phyloP scores from a whole-genome alignment of 345 rosid genomes.

The Brassica cretica region DNA sequence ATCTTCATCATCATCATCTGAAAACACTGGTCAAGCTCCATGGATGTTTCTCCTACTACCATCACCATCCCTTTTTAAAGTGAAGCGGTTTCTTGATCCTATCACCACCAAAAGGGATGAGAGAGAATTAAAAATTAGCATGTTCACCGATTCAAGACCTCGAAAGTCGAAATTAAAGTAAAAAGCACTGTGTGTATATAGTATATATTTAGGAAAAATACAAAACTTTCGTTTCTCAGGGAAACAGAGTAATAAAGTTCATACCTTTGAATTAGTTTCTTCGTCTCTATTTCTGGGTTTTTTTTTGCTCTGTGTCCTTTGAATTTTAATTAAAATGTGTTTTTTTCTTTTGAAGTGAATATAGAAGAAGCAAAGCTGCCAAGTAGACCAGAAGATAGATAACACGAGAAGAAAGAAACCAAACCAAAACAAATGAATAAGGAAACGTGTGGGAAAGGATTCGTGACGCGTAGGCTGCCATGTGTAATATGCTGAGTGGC shows the following conservation, averaged over 20 bases:
- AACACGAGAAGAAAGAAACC: neutral
- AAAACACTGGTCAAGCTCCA: conserved; percentile 63
- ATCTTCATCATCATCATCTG: conserved; percentile 64
- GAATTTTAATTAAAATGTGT: neutral
- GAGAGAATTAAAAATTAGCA: conserved; percentile 2
- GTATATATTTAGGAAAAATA: neutral
- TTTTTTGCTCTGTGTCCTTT: neutral
- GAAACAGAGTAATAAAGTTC: conserved; percentile 3
- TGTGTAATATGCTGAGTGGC: conserved; percentile 36
- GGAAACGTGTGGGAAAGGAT: conserved; percentile 47
- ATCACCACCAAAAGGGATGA: conserved; percentile 31
- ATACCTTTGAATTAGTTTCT: conserved; percentile 31
- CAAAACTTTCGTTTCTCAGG: conserved; percentile 10
- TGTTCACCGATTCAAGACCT: conserved; percentile 22
- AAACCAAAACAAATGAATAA: neutral
- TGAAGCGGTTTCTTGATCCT: conserved; percentile 37
- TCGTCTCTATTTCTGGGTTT: conserved; percentile 9
- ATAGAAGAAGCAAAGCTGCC: neutral
- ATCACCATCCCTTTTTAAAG: conserved; percentile 31
- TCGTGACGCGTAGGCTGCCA: conserved; percentile 45
- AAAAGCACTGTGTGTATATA: neutral
- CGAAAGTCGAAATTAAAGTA: conserved; percentile 8
- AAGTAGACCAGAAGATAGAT: neutral
- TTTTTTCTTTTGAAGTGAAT: neutral
- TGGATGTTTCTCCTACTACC: conserved; percentile 42